Conservation (phyloP, 1,284 basidiomycete genomes). For the Irpex sp. region DNA sequence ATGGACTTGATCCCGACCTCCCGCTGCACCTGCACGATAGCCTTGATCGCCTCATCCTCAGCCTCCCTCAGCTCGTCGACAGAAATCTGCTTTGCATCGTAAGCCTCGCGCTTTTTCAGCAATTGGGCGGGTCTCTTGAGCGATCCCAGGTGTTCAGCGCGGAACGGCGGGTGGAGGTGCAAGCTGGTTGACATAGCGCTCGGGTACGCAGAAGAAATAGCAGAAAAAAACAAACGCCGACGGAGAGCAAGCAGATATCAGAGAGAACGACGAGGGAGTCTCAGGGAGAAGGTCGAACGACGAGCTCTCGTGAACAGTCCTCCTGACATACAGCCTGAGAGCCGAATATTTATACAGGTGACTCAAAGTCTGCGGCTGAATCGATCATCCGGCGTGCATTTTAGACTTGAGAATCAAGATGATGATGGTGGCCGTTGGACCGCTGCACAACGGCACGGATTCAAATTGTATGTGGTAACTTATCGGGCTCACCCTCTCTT, state of each 20-base stretch:
- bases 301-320: too few species aligned
- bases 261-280: background rate
- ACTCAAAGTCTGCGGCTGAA: background rate
- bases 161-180: slow-evolving; percentile 34
- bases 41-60: slow-evolving; percentile 43
- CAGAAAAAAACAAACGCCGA: background rate
- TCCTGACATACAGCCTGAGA: too few species aligned
- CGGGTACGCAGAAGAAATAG: background rate
- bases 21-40: slow-evolving; percentile 40
- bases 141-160: slow-evolving; percentile 42
- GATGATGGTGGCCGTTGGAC: background rate
- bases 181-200: slow-evolving; percentile 4
- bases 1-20: slow-evolving; percentile 40
- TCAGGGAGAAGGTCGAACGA: too few species aligned
- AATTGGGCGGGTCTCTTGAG: slow-evolving; percentile 43
- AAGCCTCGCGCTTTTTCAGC: slow-evolving; percentile 36
- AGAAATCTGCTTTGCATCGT: slow-evolving; percentile 32
- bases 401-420: background rate
- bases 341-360: background rate
- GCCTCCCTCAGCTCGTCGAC: slow-evolving; percentile 34
- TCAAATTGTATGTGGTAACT: too few species aligned
- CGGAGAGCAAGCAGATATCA: background rate
- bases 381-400: background rate
- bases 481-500: too few species aligned
- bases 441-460: too few species aligned